These are phyloP conservation scores for Letharia lupina DNA, from an alignment of 495 filamentous ascomycete species.

Conservation along the genomic window DNA sequence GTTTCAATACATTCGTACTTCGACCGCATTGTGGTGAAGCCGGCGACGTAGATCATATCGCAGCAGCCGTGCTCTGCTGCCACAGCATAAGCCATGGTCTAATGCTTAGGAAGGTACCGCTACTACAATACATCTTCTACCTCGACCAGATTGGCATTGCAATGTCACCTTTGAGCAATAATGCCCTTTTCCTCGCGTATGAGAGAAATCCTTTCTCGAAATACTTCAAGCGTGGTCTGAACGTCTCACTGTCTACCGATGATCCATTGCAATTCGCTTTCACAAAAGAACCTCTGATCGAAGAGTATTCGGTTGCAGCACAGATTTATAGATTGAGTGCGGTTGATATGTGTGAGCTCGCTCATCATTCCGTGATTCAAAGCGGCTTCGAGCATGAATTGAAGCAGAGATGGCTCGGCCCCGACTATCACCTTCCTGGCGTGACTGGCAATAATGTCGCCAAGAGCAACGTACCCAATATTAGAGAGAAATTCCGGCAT, in stretches of 20 bases:
- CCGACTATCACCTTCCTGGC: conserved; percentile 62
- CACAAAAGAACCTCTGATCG: conserved; percentile 95
- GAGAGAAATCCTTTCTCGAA: conserved; percentile 92
- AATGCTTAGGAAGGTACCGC: conserved; percentile 82
- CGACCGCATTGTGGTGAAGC: conserved; percentile 95
- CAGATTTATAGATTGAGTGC: conserved; percentile 97
- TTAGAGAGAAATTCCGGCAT: conserved; percentile 79
- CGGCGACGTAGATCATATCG: conserved; percentile 91
- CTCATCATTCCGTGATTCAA: conserved; percentile 88
- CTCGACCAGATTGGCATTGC: conserved; percentile 96
- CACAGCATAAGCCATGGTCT: conserved; percentile 97
- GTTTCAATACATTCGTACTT: conserved; percentile 92
- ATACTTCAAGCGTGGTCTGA: conserved; percentile 90
- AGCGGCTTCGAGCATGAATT: conserved; percentile 85
- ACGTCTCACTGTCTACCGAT: conserved; percentile 93
- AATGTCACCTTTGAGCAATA: conserved; percentile 98
- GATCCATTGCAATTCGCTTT: conserved; percentile 97
- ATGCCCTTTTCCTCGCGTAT: conserved; percentile 92
- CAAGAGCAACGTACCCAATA: conserved; percentile 92
- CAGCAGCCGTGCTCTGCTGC: conserved; percentile 84
- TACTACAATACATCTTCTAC: conserved; percentile 96
- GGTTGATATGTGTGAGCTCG: conserved; percentile 97
- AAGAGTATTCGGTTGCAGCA: conserved; percentile 94
- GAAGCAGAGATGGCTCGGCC: conserved; percentile 85
- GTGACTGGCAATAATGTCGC: conserved; percentile 78